Evolutionary conservation across 2,329 filamentous ascomycete genomes (phyloP).

Genomic region (Chaetomium sp.): DNA sequence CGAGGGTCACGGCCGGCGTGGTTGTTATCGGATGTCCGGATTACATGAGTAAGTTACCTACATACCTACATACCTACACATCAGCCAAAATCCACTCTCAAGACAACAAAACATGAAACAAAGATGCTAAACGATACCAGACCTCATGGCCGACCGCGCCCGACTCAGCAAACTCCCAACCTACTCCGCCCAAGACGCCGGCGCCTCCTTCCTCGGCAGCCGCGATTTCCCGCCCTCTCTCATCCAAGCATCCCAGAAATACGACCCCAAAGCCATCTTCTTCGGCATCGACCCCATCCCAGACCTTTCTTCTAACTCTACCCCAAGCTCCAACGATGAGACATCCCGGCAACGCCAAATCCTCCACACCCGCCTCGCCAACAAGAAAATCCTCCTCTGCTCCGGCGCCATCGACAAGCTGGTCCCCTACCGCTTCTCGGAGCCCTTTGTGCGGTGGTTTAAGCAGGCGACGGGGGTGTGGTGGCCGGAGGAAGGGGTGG

Average conservation of each 20-base stretch:
- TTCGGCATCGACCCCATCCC: constrained; percentile 44
- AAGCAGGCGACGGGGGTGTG: constrained; percentile 46
- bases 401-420: constrained; percentile 63
- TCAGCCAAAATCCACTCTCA: not conserved
- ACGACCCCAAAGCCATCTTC: constrained; percentile 71
- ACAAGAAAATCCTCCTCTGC: constrained; percentile 59
- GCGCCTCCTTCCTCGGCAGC: constrained; percentile 65
- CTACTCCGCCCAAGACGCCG: constrained; percentile 50
- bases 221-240: constrained; percentile 68
- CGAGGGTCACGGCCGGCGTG: constrained; percentile 69
- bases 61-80: too few relatives aligned
- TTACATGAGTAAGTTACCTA: constrained; percentile 54
- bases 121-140: constrained; percentile 26
- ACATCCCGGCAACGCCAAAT: constrained; percentile 31
- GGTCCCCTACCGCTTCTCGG: constrained; percentile 59
- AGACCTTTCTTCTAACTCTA: not conserved
- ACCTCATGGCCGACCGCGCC: constrained; percentile 72
- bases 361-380: constrained; percentile 44
- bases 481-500: constrained; percentile 49
- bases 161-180: constrained; percentile 58
- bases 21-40: constrained; percentile 86
- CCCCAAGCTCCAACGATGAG: not conserved
- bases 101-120: not conserved
- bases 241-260: constrained; percentile 53
- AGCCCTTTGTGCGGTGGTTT: constrained; percentile 57